A percentile compares a stretch with the other conserved stretches of the same genome.
Conservation (phyloP, 805 yeast species). For the Saccharomycopsis sp. region DNA sequence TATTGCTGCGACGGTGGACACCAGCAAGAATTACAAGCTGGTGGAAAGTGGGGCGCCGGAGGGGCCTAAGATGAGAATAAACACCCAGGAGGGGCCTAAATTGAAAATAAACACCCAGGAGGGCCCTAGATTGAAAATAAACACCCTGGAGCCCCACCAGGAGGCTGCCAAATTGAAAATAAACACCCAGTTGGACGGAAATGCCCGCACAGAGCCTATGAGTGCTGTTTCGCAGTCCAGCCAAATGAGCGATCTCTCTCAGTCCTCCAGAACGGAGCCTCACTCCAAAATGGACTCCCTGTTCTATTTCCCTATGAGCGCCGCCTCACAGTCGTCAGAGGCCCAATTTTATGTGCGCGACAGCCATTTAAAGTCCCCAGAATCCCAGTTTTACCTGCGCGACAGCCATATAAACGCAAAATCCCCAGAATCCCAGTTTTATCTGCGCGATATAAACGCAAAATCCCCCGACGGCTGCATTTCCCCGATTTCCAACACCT, state of each 20-base stretch:
- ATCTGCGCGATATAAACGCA: neutral
- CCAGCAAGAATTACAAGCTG: neutral
- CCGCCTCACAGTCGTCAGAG: neutral
- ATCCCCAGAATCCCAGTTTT: neutral
- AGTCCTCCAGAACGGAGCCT: neutral
- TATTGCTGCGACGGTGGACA: neutral
- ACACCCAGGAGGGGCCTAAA: too few species aligned
- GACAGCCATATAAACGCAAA: too few species aligned
- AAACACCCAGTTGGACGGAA: neutral
- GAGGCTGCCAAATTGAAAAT: neutral
- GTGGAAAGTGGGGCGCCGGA: too few species aligned
- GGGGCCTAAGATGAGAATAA: too few species aligned
- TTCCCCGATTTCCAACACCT: conserved; percentile 12
- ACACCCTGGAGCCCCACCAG: too few species aligned
- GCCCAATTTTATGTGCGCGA: neutral
- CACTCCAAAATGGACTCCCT: neutral
- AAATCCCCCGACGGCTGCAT: neutral
- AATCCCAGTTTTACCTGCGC: neutral
- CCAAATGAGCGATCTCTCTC: too few species aligned
- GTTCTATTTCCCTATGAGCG: neutral
- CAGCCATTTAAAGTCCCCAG: neutral
- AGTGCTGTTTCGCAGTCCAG: too few species aligned
- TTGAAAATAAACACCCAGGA: neutral
- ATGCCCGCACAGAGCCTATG: neutral
- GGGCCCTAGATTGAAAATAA: too few species aligned